Evolutionary conservation across 148 eudicot species (phyloP), one percentile per base, ranked within the genome.

Genomic region (Beta vulgaris): DNA sequence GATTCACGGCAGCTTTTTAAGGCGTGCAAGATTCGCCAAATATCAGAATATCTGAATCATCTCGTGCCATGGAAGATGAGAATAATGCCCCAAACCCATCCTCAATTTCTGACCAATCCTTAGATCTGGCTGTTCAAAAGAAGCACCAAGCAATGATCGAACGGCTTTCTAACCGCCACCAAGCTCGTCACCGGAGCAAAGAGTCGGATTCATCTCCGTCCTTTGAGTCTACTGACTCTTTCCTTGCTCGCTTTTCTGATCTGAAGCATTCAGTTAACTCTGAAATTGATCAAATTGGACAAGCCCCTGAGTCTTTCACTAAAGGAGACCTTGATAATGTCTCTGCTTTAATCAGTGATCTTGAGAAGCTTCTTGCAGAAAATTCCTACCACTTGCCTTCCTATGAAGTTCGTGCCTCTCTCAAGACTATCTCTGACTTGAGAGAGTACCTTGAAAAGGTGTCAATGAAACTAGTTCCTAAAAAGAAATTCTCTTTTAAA

Each of bases 101-200:
- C 48, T 64, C 44, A 39, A 65, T 65, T 28, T 64, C 28, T 64
- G 69, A 66, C 42, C 69, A 39, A 23, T 66, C 69, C 0, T 25
- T 13, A 15, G 86, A 75, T 12, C 40, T 73, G 44, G 36, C 81
- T 40, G 51, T 80, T 29, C 73, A 84, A 13, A 79, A 75, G 58
- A 91, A 89, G 71, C 97, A 82, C 80, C 88, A 87, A 26, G 87
- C 92, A 34, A 89, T 89, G 93, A 81, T 91, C 18, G 89, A 89
- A 37, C 97, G 97, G 68, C 89, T 89, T 59, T 78, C 90, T 34
- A 83, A 88, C 72, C 91, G 84, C 76, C 87, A 84, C 78, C 84
- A 83, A 65, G 42, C 91, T n/a, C 85, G 87, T 34, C 70, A 25
- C 34, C 60, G 78, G 64, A 74, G 61, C 25, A 78, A 69, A 21